Evolutionary conservation across 2,329 filamentous ascomycete species (phyloP).

Genomic region (Diplodia corticola): DNA sequence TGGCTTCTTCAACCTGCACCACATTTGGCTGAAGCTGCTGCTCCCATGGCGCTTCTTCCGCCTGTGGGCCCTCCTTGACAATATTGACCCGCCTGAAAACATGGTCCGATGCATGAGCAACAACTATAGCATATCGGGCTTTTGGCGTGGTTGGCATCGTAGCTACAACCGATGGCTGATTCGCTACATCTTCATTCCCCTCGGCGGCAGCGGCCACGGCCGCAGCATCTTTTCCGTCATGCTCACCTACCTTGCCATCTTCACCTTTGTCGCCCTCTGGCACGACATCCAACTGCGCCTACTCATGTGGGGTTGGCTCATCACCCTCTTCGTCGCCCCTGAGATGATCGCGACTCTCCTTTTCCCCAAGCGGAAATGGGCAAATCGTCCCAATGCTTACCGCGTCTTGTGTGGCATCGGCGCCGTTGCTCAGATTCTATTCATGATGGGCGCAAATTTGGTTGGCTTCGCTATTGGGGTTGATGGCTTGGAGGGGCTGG

Average conservation of each 20-base stretch:
- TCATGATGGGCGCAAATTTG: conserved; percentile 95
- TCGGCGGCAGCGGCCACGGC: conserved; percentile 65
- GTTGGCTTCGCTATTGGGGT: conserved; percentile 92
- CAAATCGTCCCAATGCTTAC: conserved; percentile 68
- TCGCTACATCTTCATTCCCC: conserved; percentile 88
- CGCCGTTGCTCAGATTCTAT: conserved; percentile 78
- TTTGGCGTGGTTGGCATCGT: conserved; percentile 97
- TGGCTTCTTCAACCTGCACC: conserved; percentile 92
- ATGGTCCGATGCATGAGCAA: conserved; percentile 96
- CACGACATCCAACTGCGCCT: conserved; percentile 92
- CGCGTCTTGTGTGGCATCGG: conserved; percentile 78
- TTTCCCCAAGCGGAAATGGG: conserved; percentile 75
- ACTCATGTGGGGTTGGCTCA: conserved; percentile 94
- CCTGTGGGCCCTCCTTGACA: conserved; percentile 89
- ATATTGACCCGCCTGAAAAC: conserved; percentile 94
- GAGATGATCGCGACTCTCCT: conserved; percentile 72
- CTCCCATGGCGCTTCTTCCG: conserved; percentile 98
- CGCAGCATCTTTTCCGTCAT: conserved; percentile 68
- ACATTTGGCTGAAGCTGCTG: conserved; percentile 97
- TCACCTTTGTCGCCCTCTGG: conserved; percentile 97
- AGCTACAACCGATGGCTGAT: conserved; percentile 94
- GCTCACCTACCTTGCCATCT: conserved; percentile 78
- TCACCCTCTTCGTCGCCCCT: conserved; percentile 90
- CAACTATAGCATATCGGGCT: conserved; percentile 86
- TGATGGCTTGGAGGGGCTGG: conserved; percentile 77